Conservation (phyloP, 2,329 filamentous ascomycete genomes). For the Hyphodiscus sp. region DNA sequence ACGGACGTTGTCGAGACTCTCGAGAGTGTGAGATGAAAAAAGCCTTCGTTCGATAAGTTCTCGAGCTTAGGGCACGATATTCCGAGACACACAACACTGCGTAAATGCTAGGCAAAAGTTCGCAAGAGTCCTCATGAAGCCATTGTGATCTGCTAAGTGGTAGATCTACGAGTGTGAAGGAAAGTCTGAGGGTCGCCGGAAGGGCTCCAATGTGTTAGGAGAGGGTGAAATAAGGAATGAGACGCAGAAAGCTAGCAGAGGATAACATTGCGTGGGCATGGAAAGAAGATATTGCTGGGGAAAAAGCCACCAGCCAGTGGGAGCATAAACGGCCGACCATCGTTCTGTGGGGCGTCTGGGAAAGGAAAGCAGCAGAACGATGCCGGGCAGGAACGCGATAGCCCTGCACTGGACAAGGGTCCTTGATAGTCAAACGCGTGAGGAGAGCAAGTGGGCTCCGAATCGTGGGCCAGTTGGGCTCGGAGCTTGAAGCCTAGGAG, state of each 20-base stretch:
- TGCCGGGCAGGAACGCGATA: neutral
- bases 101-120: constrained; percentile 5
- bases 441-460: neutral
- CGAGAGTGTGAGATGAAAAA: neutral
- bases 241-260: neutral
- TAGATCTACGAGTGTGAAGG: constrained; percentile 6
- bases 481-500: neutral
- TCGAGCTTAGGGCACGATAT: neutral
- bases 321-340: neutral
- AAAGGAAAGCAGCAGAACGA: too few relatives aligned
- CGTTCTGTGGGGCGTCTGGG: neutral
- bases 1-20: neutral
- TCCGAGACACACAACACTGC: constrained; percentile 14
- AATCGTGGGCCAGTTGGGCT: neutral
- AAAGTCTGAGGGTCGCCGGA: constrained; percentile 1
- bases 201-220: neutral
- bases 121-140: constrained; percentile 13
- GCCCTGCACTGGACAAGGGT: neutral
- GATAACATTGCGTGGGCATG: neutral
- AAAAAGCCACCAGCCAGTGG: neutral
- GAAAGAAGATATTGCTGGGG: neutral
- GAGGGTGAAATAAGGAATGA: neutral
- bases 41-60: neutral
- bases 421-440: neutral
- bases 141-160: constrained; percentile 10